phyloP scores from a whole-genome alignment of 2,329 filamentous ascomycete species.

The Aspergillus quadrilineatus region DNA sequence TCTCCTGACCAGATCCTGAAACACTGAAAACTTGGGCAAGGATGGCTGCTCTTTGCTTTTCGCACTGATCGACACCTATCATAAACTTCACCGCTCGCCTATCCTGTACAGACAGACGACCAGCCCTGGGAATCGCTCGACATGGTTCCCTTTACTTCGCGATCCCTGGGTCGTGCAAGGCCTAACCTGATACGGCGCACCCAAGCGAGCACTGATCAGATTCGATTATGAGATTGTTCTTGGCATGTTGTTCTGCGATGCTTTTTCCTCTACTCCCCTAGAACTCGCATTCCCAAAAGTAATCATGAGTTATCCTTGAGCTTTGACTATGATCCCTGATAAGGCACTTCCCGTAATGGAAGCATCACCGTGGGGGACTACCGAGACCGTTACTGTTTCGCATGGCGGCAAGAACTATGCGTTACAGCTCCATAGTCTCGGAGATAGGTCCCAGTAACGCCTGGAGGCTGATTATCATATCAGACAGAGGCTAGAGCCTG shows the following conservation, averaged over 20 bases:
- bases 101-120: neutral
- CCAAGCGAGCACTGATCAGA: constrained; percentile 3
- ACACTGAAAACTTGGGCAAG: constrained; percentile 6
- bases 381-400: neutral
- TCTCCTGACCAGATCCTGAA: constrained; percentile 12
- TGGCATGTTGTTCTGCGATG: neutral
- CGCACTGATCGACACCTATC: constrained; percentile 2
- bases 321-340: neutral
- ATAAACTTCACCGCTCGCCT: neutral
- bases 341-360: neutral
- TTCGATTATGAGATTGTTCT: constrained; percentile 1
- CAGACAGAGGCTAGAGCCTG: neutral
- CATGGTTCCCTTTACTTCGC: neutral
- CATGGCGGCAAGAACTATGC: neutral
- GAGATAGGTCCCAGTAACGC: neutral
- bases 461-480: neutral
- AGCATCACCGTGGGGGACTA: neutral
- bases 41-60: neutral
- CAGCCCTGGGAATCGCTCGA: neutral
- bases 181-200: constrained; percentile 6
- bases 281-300: neutral
- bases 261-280: neutral
- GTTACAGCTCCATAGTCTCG: constrained; percentile 3
- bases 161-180: constrained; percentile 4
- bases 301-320: neutral